Evolutionary conservation across 176 grass and related monocot genomes (phyloP), one percentile per base, ranked within the genome.

Genomic region (Ampelocalamus luodianensis): DNA sequence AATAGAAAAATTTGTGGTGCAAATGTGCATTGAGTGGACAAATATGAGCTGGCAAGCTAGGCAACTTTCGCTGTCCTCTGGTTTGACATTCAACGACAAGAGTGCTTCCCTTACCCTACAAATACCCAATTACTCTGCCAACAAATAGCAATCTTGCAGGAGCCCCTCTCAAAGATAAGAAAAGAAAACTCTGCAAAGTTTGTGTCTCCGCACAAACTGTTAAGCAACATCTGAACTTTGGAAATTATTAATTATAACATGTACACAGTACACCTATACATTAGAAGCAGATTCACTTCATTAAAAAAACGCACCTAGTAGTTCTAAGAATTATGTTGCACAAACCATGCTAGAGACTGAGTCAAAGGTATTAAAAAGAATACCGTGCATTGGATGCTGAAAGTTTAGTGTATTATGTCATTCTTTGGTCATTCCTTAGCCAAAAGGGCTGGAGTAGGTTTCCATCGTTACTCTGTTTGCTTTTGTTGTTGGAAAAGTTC

Each of bases 371-470:
- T 76, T 81, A 4, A 74, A 16, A 74, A 85, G 11, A 42, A 34
- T 14, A 17, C 15, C 3, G 58, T 18, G 20, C 17, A 82, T 39
- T 39, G 64, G 71, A 78, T 78, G 36, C 54, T 71, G 44, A 61
- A 66, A 78, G 22, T 66, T 65, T 40, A 63, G 55, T 26, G 67
- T 53, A 71, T 59, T 60, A 37, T 64, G 71, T 39, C 83, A 72
- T 46, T 84, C 45, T 64, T 32, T 70, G 78, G 44, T 23, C 53
- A 75, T 90, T 80, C 71, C 54, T 63, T 64, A 49, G 66, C 64
- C 15, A 32, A 81, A 86, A 46, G 42, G 42, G 34, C 34, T 71
- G 71, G 36, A 80, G 55, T 85, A 77, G 71, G 53, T 36, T 67
- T 69, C n/a, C 44, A 18, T 13, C 0, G 34, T 42, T 80, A 50